Evolutionary conservation across 345 rosid species (phyloP).

Genomic region (Nasturtium officinale): DNA sequence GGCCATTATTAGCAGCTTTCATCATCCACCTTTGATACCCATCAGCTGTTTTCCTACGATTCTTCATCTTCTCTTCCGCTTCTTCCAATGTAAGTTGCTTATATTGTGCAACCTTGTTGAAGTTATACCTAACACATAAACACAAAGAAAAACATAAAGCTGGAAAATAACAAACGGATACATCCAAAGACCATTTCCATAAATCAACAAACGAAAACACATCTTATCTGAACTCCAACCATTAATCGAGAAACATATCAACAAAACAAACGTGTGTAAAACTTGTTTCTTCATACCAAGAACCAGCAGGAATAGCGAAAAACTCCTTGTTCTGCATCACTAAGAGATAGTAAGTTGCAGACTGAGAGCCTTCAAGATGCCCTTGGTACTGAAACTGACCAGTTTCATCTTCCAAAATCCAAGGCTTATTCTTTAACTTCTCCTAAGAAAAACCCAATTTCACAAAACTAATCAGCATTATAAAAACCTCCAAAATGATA

Average conservation of each 20-base stretch:
- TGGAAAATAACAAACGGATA: neutral
- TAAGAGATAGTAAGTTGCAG: constrained; percentile 88
- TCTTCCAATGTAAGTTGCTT: constrained; percentile 97
- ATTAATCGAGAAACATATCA: constrained; percentile 8
- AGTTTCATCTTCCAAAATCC: constrained; percentile 96
- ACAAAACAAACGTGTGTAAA: neutral
- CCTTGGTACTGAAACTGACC: constrained; percentile 93
- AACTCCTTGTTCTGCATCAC: constrained; percentile 86
- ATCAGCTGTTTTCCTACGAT: constrained; percentile 93
- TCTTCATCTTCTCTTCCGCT: constrained; percentile 98
- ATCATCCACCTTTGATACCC: constrained; percentile 99
- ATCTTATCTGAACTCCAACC: neutral
- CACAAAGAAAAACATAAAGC: neutral
- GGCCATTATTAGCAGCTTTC: constrained; percentile 92
- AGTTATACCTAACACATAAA: constrained; percentile 68
- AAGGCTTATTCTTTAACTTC: constrained; percentile 90
- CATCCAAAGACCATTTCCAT: neutral
- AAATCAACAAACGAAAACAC: neutral
- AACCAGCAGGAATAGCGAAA: constrained; percentile 91
- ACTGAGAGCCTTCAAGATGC: constrained; percentile 94
- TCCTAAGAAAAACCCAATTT: constrained; percentile 48
- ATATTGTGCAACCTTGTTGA: constrained; percentile 94
- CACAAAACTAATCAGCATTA: neutral
- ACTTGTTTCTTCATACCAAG: constrained; percentile 59
- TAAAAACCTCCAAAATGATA: neutral